Percentiles rank a stretch among this genome's conserved stretches.
These are phyloP conservation scores for Murraya paniculata DNA, from an alignment of 345 rosid genomes.

Conservation along the genomic window DNA sequence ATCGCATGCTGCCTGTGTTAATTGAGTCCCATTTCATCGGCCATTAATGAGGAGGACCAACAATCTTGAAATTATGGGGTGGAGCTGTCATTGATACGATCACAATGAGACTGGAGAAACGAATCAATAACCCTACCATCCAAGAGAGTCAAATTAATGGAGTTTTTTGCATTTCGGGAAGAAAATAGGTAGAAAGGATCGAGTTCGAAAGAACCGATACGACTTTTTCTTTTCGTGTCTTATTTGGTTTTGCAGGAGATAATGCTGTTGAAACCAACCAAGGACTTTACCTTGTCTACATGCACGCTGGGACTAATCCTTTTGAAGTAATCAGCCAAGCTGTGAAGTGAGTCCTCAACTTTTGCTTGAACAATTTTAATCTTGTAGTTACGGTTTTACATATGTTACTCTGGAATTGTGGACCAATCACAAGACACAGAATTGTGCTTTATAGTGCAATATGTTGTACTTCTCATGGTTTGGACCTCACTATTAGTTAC, in stretches of 20 bases:
- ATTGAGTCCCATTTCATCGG: constrained; percentile 15
- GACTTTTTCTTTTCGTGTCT: constrained; percentile 33
- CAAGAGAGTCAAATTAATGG: constrained; percentile 29
- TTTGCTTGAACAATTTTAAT: neutral
- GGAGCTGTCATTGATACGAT: constrained; percentile 30
- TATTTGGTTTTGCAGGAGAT: constrained; percentile 77
- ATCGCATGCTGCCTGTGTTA: constrained; percentile 18
- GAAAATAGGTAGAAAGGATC: constrained; percentile 31
- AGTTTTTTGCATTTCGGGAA: constrained; percentile 26
- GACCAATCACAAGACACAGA: neutral
- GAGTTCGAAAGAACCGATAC: constrained; percentile 33
- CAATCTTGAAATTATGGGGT: constrained; percentile 19
- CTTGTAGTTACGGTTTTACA: neutral
- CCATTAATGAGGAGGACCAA: constrained; percentile 22
- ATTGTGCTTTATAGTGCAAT: neutral
- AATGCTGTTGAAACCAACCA: constrained; percentile 78
- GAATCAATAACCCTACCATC: constrained; percentile 25
- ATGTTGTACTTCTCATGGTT: neutral
- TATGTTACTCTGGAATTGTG: neutral
- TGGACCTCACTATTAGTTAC: neutral
- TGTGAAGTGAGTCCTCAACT: constrained; percentile 57
- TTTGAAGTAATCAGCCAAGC: constrained; percentile 93
- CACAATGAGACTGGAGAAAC: constrained; percentile 29
- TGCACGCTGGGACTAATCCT: constrained; percentile 95
- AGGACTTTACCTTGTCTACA: constrained; percentile 81